Conservation (phyloP, 306 rosid genomes). For the Dryas drummondii region DNA sequence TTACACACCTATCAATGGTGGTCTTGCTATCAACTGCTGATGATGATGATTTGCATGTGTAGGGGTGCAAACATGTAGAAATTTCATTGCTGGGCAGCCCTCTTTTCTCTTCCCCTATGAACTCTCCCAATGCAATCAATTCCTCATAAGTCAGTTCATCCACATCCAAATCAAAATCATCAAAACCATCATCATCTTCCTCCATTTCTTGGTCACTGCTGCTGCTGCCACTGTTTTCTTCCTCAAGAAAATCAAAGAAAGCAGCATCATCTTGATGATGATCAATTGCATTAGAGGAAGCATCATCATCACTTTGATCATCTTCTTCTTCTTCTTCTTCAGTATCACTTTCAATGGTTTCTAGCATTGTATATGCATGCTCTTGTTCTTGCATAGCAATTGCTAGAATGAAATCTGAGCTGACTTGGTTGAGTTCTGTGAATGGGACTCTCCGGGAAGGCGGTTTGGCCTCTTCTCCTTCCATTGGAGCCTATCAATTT, state of each 20-base stretch:
- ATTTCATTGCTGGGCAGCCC: conserved; percentile 63
- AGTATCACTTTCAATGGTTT: conserved; percentile 52
- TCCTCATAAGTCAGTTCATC: conserved; percentile 84
- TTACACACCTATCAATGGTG: conserved; percentile 65
- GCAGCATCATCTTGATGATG: conserved; percentile 26
- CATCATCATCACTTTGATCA: conserved; percentile 20
- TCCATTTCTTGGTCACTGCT: conserved; percentile 42
- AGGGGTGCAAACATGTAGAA: conserved; percentile 48
- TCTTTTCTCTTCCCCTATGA: conserved; percentile 72
- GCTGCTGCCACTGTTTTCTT: conserved; percentile 35
- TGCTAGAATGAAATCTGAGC: conserved; percentile 54
- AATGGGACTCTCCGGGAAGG: conserved; percentile 48
- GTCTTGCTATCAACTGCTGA: conserved; percentile 21
- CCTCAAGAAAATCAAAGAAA: conserved; percentile 36
- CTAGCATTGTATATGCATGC: conserved; percentile 34
- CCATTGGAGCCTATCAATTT: conserved; percentile 42
- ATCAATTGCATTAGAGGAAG: conserved; percentile 1
- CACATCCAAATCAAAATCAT: conserved; percentile 38
- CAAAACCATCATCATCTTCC: conserved; percentile 45
- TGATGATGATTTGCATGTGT: conserved; percentile 15
- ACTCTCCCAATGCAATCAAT: conserved; percentile 66
- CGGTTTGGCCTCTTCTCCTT: conserved; percentile 48
- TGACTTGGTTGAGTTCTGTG: conserved; percentile 53
- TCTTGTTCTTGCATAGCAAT: conserved; percentile 65
- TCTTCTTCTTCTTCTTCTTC: conserved; percentile 31